These are phyloP conservation scores for Fraxinus cuspidata DNA, from an alignment of 257 asterid species.

Conservation along the genomic window DNA sequence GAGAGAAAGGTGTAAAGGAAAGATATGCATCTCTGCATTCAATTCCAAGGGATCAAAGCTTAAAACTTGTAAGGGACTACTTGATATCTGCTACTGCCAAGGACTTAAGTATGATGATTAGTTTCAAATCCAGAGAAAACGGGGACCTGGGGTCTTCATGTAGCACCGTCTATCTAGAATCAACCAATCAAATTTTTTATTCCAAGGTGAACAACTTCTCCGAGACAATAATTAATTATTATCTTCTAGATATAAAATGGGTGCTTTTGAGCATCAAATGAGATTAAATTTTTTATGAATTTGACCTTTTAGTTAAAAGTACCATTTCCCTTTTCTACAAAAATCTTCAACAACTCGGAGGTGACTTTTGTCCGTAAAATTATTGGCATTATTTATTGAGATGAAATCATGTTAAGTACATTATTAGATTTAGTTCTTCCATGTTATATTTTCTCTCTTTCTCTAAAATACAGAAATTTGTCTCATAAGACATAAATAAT, in stretches of 20 bases:
- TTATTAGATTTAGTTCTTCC: background rate
- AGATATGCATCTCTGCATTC: constrained; percentile 66
- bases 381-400: background rate
- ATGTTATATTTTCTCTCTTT: background rate
- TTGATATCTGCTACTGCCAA: constrained; percentile 93
- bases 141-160: constrained; percentile 48
- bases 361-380: background rate
- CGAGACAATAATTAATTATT: background rate
- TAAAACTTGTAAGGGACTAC: constrained; percentile 71
- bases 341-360: background rate
- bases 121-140: constrained; percentile 60
- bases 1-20: constrained; percentile 36
- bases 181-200: constrained; percentile 72
- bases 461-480: background rate
- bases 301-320: constrained; percentile 6
- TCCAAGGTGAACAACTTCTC: constrained; percentile 62
- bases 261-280: constrained; percentile 4
- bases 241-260: constrained; percentile 5
- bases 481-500: background rate
- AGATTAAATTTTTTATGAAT: background rate
- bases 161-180: constrained; percentile 52
- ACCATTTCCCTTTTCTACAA: background rate
- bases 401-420: background rate
- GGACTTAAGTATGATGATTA: constrained; percentile 91
- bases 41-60: constrained; percentile 55